phyloP scores from a whole-genome alignment of 495 filamentous ascomycete genomes.

The Hypoxylon fragiforme region DNA sequence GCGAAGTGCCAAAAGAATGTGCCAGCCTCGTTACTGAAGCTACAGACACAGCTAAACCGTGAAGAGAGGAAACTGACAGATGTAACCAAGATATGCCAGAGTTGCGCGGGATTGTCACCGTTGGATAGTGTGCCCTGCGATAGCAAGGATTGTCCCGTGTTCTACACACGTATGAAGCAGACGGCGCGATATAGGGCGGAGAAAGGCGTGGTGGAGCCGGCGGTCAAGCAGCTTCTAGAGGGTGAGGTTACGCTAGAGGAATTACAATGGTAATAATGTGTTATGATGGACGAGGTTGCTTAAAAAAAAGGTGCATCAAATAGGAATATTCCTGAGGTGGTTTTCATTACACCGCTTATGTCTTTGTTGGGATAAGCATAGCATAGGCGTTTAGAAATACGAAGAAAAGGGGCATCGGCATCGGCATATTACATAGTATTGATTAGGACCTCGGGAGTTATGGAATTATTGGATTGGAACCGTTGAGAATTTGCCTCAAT shows the following conservation, averaged over 20 bases:
- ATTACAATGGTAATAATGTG: conserved; percentile 45
- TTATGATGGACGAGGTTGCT: background rate
- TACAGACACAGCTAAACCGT: conserved; percentile 61
- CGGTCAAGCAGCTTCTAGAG: conserved; percentile 59
- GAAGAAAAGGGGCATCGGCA: background rate
- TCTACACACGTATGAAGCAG: conserved; percentile 82
- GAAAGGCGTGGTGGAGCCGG: conserved; percentile 57
- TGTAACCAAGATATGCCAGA: conserved; percentile 77
- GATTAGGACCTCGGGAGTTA: too few relatives aligned
- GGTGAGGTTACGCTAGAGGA: conserved; percentile 28
- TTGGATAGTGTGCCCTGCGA: conserved; percentile 81
- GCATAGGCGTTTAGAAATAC: background rate
- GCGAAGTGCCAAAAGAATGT: conserved; percentile 58
- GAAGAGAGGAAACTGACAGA: conserved; percentile 68
- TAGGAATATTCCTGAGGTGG: background rate
- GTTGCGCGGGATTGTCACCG: conserved; percentile 72
- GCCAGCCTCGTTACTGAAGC: conserved; percentile 60
- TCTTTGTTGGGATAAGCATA: background rate
- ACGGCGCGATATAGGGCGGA: conserved; percentile 61
- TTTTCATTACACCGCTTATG: background rate
- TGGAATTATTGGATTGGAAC: too few relatives aligned
- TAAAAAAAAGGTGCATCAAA: background rate
- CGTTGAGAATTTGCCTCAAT: too few relatives aligned
- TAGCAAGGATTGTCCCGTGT: conserved; percentile 89
- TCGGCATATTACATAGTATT: too few relatives aligned